Evolutionary conservation across 2,329 filamentous ascomycete species (phyloP).

Genomic region (Fonsecaea monophora): DNA sequence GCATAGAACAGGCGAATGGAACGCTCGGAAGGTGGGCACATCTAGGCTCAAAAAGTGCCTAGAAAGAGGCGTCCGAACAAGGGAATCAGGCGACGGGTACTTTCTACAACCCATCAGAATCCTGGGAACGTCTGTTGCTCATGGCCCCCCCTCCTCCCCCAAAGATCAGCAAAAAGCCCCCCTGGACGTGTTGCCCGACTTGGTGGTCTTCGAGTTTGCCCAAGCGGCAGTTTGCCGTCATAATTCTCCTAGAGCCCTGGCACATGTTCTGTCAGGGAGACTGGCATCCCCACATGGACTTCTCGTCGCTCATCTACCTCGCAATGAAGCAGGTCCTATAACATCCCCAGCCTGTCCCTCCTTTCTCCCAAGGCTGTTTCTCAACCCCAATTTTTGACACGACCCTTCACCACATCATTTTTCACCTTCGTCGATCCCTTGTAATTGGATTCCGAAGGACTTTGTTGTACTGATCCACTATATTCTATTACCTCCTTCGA

Average conservation of each 20-base stretch:
- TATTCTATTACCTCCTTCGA: slow-evolving; percentile 10
- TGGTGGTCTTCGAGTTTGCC: slow-evolving; percentile 12
- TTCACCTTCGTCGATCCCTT: slow-evolving; percentile 10
- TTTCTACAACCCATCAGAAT: slow-evolving; percentile 27
- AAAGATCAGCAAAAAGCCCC: slow-evolving; percentile 25
- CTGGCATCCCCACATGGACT: slow-evolving; percentile 13
- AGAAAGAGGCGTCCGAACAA: slow-evolving; percentile 11
- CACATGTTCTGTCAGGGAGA: neutral
- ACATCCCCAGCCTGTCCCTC: slow-evolving; percentile 22
- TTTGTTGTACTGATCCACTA: slow-evolving; percentile 21
- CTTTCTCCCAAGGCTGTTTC: slow-evolving; percentile 17
- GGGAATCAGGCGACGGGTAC: slow-evolving; percentile 22
- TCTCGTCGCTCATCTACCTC: slow-evolving; percentile 11
- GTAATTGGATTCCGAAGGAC: slow-evolving; percentile 10
- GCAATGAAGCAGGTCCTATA: slow-evolving; percentile 22
- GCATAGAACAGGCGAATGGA: slow-evolving; percentile 16
- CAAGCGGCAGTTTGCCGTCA: slow-evolving; percentile 20
- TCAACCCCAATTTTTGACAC: slow-evolving; percentile 14
- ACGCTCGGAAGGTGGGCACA: slow-evolving; percentile 20
- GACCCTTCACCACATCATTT: slow-evolving; percentile 19
- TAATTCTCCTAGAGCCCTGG: neutral
- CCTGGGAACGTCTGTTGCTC: neutral
- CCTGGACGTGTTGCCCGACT: slow-evolving; percentile 22
- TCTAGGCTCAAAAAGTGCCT: slow-evolving; percentile 22
- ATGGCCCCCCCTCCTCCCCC: neutral